These are phyloP conservation scores for Hericium erinaceus DNA, from an alignment of 768 basidiomycete species.

Conservation along the genomic window DNA sequence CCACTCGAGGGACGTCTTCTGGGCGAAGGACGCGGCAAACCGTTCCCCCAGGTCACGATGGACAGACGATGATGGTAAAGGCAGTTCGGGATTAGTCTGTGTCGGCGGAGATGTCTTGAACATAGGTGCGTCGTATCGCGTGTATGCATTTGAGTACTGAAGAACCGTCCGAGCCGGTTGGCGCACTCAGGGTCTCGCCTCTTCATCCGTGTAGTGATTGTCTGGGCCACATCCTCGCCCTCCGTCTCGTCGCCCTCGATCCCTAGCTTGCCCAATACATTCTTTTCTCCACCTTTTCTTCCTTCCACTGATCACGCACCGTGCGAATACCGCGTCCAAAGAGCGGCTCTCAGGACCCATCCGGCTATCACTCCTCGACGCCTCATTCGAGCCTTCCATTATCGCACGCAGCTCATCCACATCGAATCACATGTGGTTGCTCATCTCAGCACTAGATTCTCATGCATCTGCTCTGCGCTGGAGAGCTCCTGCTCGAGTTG, in stretches of 20 bases:
- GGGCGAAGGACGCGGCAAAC: too few relatives aligned
- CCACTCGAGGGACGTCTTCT: too few relatives aligned
- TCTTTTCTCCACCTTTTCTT: conserved; percentile 27
- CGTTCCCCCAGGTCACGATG: conserved; percentile 17
- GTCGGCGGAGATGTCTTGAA: conserved; percentile 36
- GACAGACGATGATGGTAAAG: conserved; percentile 25
- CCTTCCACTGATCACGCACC: conserved; percentile 39
- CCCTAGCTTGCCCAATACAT: conserved; percentile 24
- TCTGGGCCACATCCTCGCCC: conserved; percentile 72
- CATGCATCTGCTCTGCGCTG: conserved; percentile 79
- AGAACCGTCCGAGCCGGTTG: conserved; percentile 32
- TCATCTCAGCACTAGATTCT: conserved; percentile 92
- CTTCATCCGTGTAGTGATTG: conserved; percentile 81
- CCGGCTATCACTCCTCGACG: conserved; percentile 36
- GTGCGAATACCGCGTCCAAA: conserved; percentile 64
- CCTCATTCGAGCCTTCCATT: conserved; percentile 25
- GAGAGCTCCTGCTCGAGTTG: conserved; percentile 65
- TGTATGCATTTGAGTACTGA: conserved; percentile 64
- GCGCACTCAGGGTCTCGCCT: conserved; percentile 51
- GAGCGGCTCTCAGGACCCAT: conserved; percentile 60
- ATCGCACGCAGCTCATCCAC: conserved; percentile 79
- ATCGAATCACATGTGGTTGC: conserved; percentile 88
- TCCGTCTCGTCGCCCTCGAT: conserved; percentile 44
- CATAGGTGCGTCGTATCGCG: conserved; percentile 56
- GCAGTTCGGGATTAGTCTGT: conserved; percentile 57